A percentile compares a stretch with the other conserved stretches of the same genome.
These are phyloP conservation scores for Coemansia sp. DNA, from an alignment of 192 early-diverging fungal species.

Conservation along the genomic window DNA sequence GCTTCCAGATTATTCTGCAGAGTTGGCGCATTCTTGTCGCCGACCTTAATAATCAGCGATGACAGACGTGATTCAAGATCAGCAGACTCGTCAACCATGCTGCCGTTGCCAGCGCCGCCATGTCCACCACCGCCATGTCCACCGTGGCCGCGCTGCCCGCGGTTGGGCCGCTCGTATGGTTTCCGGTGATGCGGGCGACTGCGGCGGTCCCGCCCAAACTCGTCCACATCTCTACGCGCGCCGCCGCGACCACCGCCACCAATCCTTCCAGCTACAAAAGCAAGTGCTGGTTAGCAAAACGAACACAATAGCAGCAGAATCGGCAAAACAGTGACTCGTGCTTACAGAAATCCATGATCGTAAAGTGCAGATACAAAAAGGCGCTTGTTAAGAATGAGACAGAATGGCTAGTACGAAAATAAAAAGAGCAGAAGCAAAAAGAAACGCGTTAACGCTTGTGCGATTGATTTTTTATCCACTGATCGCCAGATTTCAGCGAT, in stretches of 20 bases:
- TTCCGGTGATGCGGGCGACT: slow-evolving; percentile 42
- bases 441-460: neutral
- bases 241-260: slow-evolving; percentile 38
- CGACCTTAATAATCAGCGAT: slow-evolving; percentile 73
- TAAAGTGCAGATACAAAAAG: neutral
- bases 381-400: neutral
- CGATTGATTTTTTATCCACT: too few species aligned
- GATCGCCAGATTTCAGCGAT: neutral
- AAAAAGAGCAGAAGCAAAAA: neutral
- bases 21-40: slow-evolving; percentile 69
- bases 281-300: neutral
- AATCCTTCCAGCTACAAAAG: slow-evolving; percentile 41
- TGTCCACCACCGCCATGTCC: slow-evolving; percentile 16
- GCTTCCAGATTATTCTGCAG: slow-evolving; percentile 66
- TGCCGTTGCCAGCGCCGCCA: slow-evolving; percentile 15
- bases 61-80: slow-evolving; percentile 69
- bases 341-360: slow-evolving; percentile 32
- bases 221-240: slow-evolving; percentile 42
- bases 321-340: neutral
- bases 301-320: neutral
- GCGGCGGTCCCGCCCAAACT: slow-evolving; percentile 56
- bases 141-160: slow-evolving; percentile 18
- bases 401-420: neutral
- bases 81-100: slow-evolving; percentile 46
- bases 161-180: slow-evolving; percentile 52